Evolutionary conservation across 108 stramenopile species (phyloP), one percentile per base, ranked within the genome.

Genomic region (Skeletonema potamos): DNA sequence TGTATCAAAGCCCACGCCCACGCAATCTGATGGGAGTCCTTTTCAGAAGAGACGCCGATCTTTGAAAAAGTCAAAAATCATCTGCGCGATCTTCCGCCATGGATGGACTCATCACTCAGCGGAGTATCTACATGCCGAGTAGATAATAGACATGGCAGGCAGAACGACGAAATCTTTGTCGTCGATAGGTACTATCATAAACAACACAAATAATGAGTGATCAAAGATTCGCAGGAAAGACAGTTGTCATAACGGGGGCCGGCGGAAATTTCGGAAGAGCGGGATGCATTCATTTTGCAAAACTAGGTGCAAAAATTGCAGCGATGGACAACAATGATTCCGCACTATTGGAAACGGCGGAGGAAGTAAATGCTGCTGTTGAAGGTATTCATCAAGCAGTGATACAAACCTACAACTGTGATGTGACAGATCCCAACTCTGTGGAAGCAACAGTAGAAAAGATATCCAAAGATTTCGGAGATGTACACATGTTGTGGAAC

Each of bases 401-500:
- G 29, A 64, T 91, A 27, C 33, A 28, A 39, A 20, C 39, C 17
- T 73, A 81, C 26, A 37, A 63, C 0, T 95, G 93, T 70, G 85
- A 96, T 72, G 90, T 96, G 20, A 92, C 93, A 7, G 58, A 85
- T 70, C 62, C 68, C 15, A 34, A 57, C 0, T 66, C 77, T 54
- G 92, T 95, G 8, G 60, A 87, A 37, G 57, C 58, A 1, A 82
- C 89, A 8, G 73, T 85, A 2, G 54, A 77, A 24, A 41, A 65
- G 24, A 66, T 78, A 27, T 46, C 39, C 1, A 32, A 43, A 12
- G 70, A 78, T 66, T 78, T 71, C 44, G 84, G 85, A 17, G 24
- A 66, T 12, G 89, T 94, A 27, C 83, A 97, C 54, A 74, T 91
- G 70, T 67, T 94, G 15, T 97, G 96, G 96, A 97, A 95, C 70